These are phyloP conservation scores for Carnegiea gigantea DNA, from an alignment of 179 eudicot genomes.

Conservation along the genomic window DNA sequence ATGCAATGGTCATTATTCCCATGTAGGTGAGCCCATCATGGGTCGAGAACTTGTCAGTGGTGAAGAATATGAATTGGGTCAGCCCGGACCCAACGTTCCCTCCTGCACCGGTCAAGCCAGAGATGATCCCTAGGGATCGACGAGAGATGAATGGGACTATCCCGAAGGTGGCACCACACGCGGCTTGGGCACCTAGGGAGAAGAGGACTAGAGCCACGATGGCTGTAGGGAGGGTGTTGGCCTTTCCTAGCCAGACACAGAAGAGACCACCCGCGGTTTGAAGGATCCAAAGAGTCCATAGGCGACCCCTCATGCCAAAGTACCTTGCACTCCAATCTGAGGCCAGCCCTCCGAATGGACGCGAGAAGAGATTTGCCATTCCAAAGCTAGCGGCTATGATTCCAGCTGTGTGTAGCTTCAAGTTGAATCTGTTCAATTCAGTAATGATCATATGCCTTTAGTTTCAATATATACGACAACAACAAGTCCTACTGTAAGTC, in stretches of 20 bases:
- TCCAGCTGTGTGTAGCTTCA: slow-evolving; percentile 18
- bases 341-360: slow-evolving; percentile 1
- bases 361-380: slow-evolving; percentile 12
- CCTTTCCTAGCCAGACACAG: slow-evolving; percentile 13
- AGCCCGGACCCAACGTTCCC: slow-evolving; percentile 38
- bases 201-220: slow-evolving; percentile 14
- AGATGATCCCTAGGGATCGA: slow-evolving; percentile 11
- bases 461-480: too few species aligned
- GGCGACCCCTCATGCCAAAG: slow-evolving; percentile 24
- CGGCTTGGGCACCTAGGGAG: slow-evolving; percentile 18
- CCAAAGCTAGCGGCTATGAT: slow-evolving; percentile 21
- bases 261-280: slow-evolving; percentile 16
- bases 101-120: slow-evolving; percentile 26
- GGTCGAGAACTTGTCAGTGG: slow-evolving; percentile 20
- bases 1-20: slow-evolving; percentile 34
- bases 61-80: slow-evolving; percentile 34
- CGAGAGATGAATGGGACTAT: slow-evolving; percentile 20
- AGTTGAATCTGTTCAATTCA: slow-evolving; percentile 4
- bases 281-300: slow-evolving; percentile 21
- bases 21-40: slow-evolving; percentile 27
- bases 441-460: neutral
- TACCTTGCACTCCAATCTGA: slow-evolving; percentile 3
- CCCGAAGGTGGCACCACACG: slow-evolving; percentile 19
- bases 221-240: neutral
- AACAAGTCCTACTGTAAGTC: too few species aligned